Base-by-base conservation (phyloP, 2,329 filamentous ascomycete species). In the Paracoccidioides lutzii region DNA sequence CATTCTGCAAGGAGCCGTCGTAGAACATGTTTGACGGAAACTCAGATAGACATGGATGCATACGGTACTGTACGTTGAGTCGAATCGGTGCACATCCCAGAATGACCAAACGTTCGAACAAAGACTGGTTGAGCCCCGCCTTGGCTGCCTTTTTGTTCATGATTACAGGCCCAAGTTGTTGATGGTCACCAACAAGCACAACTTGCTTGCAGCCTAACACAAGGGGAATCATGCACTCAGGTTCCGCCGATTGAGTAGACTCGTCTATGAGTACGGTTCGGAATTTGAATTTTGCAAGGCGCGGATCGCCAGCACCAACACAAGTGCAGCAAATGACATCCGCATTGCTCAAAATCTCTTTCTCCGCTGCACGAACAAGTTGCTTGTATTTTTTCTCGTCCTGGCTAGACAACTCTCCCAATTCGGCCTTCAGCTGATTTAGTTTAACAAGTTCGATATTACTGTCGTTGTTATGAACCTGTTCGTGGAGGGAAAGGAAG, bases 91-190 rank as follows among this genome's bases (percentile, higher is more conserved):
- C 84, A 64, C 90, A 86, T 46, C 87, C 86, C n/a, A 97, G 80
- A 65, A 91, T 89, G 64, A 97, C 90, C 52, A 98, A 79, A 65
- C 93, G 89, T 75, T 98, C 93, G 66, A 98, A 98, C 8, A 98
- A 78, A n/a, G 91, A 97, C 71, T 97, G 93, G 73, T 97, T 96
- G 14, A 98, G 78, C 59, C 93, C 93, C 55, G 93, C 93, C 73
- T 97, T 97, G 59, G 93, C 93, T 12, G 93, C 93, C 74, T 97
- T 97, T 80, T 98, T 98, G 79, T 98, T 98, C 91, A 98, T 98
- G 68, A 98, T 97, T 65, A 98, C 93, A 1, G 93, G 93, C 0
- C 93, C 93, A 61, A 98, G 82, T 70, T 98, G 93, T 72, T 97
- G 94, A 73, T 98, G 93, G 67, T 98, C 93, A 67, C 93, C 93